Percentiles rank a stretch among this genome's conserved stretches.
Conservation (phyloP, 139 green algal genomes). For the Chlamydomonas incerta region DNA sequence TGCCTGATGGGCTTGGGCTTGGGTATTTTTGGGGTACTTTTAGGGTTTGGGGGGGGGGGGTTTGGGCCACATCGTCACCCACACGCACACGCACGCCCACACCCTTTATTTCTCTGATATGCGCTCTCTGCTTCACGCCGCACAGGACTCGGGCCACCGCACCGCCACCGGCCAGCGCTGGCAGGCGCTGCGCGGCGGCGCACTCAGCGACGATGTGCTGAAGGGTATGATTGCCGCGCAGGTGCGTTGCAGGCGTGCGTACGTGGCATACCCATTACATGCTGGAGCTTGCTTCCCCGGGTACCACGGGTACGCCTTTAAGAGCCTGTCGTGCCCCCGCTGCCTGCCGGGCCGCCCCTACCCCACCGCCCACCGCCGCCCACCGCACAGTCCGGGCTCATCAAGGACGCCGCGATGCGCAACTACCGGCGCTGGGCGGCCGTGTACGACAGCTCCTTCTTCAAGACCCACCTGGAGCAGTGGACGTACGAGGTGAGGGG, state of each 20-base stretch:
- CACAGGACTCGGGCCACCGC: constrained; percentile 17
- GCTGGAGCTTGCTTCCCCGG: too few relatives aligned
- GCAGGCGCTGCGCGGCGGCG: constrained; percentile 1
- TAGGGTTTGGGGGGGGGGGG: too few relatives aligned
- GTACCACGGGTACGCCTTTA: too few relatives aligned
- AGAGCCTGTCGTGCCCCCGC: too few relatives aligned
- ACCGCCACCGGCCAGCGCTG: constrained; percentile 6
- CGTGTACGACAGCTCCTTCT: not conserved
- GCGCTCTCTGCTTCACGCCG: not conserved
- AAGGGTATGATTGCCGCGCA: not conserved
- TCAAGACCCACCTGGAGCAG: constrained; percentile 2
- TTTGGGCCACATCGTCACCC: too few relatives aligned
- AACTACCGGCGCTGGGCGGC: constrained; percentile 2
- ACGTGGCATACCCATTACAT: too few relatives aligned
- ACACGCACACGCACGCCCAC: too few relatives aligned
- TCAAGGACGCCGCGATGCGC: not conserved
- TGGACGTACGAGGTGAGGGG: constrained; percentile 46
- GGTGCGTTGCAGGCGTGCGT: too few relatives aligned
- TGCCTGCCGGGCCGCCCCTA: too few relatives aligned
- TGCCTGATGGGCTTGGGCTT: not conserved
- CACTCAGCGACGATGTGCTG: constrained; percentile 4
- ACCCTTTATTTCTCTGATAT: not conserved
- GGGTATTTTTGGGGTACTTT: not conserved
- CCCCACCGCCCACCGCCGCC: too few relatives aligned
- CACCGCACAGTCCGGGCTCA: not conserved